Evolutionary conservation across 495 filamentous ascomycete species (phyloP), one percentile per base, ranked within the genome.

Genomic region (Hypomontagnella submonticulosa): DNA sequence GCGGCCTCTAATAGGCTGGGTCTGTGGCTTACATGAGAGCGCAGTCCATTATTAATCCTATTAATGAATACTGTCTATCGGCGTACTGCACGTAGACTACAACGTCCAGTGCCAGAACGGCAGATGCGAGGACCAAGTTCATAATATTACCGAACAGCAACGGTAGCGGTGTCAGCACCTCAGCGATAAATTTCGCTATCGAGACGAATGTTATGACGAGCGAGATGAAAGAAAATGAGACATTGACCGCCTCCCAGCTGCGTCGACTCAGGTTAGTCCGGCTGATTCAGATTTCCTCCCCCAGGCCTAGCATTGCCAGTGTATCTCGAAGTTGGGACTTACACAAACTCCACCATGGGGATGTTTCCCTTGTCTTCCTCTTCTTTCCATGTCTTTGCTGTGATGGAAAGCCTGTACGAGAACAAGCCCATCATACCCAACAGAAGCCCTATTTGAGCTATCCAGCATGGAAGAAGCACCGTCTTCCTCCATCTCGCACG

Each of bases 281-380:
- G 3, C 15, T 11, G 20, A 34, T 54, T 23, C 16, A 13, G 4
- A 30, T 0, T 8, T 18, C 47, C 4, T 19, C 15, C 12, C 13
- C 4, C 15, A 40, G 7, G 20, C 13, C 1, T 19, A 33, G 9
- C 13, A n/a, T 2, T 11, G 13, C 6, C 7, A 23, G 5, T 38
- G 16, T 12, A 61, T 0, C n/a, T 19, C 4, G 23, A 43, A 16
- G 0, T 38, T 7, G 34, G 13, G 1, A 77, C 80, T 55, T 74
- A 83, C 80, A 82, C 74, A 50, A 82, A 72, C 61, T 82, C 79
- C n/a, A 83, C 73, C 40, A 77, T 67, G 3, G 80, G 78, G 11
- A 73, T 46, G 10, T 67, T 38, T n/a, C 77, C 77, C 9, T 63
- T 54, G 27, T 72, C 68, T 10, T 77, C 65, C 18, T 73, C 55